These are phyloP conservation scores for Aureobasidium sp. DNA, from an alignment of 2,329 filamentous ascomycete species.

Conservation along the genomic window DNA sequence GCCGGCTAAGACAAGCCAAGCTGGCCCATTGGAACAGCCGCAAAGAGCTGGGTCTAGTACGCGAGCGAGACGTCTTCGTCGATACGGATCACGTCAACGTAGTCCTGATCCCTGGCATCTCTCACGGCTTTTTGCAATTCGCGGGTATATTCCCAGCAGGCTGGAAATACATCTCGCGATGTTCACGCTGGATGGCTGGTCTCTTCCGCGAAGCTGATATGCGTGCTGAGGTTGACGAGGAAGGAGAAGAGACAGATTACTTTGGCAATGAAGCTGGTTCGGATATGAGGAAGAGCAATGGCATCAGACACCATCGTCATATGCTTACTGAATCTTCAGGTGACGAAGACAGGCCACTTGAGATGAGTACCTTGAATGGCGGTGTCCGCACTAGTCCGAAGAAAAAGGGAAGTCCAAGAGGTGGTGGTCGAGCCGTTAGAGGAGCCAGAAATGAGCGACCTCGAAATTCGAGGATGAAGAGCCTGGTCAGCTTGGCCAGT, in stretches of 20 bases:
- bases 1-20: slow-evolving; percentile 74
- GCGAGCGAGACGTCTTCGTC: slow-evolving; percentile 47
- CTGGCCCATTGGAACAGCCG: slow-evolving; percentile 48
- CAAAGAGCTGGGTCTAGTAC: slow-evolving; percentile 49
- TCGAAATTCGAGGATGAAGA: slow-evolving; percentile 30
- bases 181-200: slow-evolving; percentile 73
- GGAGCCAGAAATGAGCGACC: slow-evolving; percentile 20
- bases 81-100: slow-evolving; percentile 75
- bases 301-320: slow-evolving; percentile 39
- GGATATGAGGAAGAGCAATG: background rate
- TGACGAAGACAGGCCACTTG: slow-evolving; percentile 73
- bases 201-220: slow-evolving; percentile 53
- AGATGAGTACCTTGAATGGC: slow-evolving; percentile 52
- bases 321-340: slow-evolving; percentile 56
- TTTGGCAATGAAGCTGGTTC: slow-evolving; percentile 16
- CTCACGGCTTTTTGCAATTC: slow-evolving; percentile 91
- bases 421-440: slow-evolving; percentile 15
- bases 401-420: slow-evolving; percentile 11
- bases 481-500: slow-evolving; percentile 39
- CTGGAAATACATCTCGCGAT: slow-evolving; percentile 77
- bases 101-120: slow-evolving; percentile 77
- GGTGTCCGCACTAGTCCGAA: slow-evolving; percentile 19
- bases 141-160: slow-evolving; percentile 80
- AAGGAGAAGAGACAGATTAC: slow-evolving; percentile 19
- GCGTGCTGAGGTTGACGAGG: slow-evolving; percentile 16